Base-by-base conservation (phyloP, 129 eudicot genomes). In the Mikania micrantha region DNA sequence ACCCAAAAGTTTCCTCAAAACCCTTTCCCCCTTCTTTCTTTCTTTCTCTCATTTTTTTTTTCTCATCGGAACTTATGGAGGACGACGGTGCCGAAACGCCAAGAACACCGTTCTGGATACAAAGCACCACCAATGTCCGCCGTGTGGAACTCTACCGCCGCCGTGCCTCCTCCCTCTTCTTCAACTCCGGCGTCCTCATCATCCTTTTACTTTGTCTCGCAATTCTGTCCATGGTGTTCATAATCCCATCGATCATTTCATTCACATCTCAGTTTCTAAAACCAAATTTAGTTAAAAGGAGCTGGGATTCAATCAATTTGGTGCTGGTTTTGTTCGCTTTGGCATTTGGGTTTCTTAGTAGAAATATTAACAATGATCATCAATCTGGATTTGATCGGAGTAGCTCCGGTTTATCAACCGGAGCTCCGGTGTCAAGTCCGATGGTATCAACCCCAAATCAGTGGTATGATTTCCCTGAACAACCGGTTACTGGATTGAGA, bases 291-390 rank as follows among this genome's bases (percentile, higher is more conserved):
- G 86, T 84, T 0, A 93, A 82, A 76, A 88, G 75, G 40, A 86
- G 95, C 39, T 93, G 98, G 98, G 95, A 84, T 66, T 84, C 91
- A 5, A 45, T 93, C 32, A 93, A 93, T 32, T 28, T 88, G 3
- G 82, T 88, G 3, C 81, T 93, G 22, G 96, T 93, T 20, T 61
- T 88, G 25, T 79, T 86, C 21, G 98, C 98, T 32, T 48, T 93
- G 16, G 77, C 88, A 11, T 88, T 90, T 72, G 98, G 96, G 40
- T 88, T 86, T 42, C 84, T 88, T 1, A 83, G 95, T 28, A 85
- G 95, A 42, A 80, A 74, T 72, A 81, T 61, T 19, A 83, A 84
- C 47, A 79, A 71, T 22, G 36, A 48, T 12, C 63, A 69, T 56
- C 64, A 49, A 39, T 54, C 11, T 31, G 73, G 81, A 12, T 77